Base-by-base conservation (phyloP, 208 protist genomes). In the Phytomonas sp. region DNA sequence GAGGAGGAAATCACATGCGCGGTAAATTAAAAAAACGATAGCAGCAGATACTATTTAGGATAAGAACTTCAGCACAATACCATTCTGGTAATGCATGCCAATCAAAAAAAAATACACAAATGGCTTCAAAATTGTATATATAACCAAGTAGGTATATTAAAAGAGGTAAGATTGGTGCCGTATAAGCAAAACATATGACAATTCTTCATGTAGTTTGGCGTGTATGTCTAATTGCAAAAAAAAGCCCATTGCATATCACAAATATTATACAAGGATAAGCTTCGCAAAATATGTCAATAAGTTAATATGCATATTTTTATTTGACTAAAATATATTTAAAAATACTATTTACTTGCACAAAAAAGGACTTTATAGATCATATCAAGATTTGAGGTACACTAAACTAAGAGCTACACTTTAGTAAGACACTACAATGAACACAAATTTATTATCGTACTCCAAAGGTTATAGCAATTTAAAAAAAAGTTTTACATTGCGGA, bases 61-160 rank as follows among this genome's bases (percentile, higher is more conserved):
- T n/a, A n/a, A 23, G 67, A 28, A 23, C 26, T 6, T 2, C 7
- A 33, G 5, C 53, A 15, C 30, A 36, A 11, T 67, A 15, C 23
- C 37, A 40, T 33, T 2, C n/a, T 34, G 20, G 32, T 43, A 65
- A 37, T n/a, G 0, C 28, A 40, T 64, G 17, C 23, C 80, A 82
- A 33, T 66, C 63, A 37, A 66, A 29, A 28, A 62, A 61, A 7
- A 33, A 2, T n/a, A 23, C 1, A 6, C 61, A 28, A 31, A 28
- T 65, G 60, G 65, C 1, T 66, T 20, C 63, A 59, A 37, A 56
- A 4, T 7, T 26, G 20, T 67, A 31, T 73, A 37, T 66, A 53
- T 61, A 59, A 17, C 13, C 63, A 66, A 68, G 59, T 0, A 66
- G 29, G 30, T 43, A 66, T 64, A 72, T 63, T 33, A 68, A 56